Evolutionary conservation across 1,284 basidiomycete genomes (phyloP), one percentile per base, ranked within the genome.

Genomic region (Austroboletus niveus): DNA sequence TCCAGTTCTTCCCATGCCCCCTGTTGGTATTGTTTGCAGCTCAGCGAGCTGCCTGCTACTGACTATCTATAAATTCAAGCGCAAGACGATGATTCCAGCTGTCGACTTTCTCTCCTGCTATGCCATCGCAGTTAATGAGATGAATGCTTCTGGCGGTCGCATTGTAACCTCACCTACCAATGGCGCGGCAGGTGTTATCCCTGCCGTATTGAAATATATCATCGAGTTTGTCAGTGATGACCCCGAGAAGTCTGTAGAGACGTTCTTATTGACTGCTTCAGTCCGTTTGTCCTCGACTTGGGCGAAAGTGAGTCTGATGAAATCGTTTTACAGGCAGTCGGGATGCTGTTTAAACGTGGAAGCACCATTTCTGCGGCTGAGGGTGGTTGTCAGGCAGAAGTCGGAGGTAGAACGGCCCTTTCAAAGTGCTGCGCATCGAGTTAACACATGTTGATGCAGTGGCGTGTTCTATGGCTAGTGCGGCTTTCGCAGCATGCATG

Each of bases 261-360:
- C 94, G 0, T 94, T 94, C 69, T 67, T 95, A 42, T 73, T 94
- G 49, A 94, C 91, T 4, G 89, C 93, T 43, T 77, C 89, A 51
- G 88, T 88, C 60, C 50, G 81, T 75, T 48, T 41, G 11, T 30
- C 31, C 40, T 22, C 39, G 9, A 11, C 44, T 49, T 44, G 8
- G 32, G n/a, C 3, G 24, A 52, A 34, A 36, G 31, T 38, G 38
- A 15, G 12, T 27, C 36, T 60, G 45, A 49, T 39, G 20, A 43
- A 8, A 29, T 46, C 53, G n/a, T 53, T 54, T 29, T 29, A 42
- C 55, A 82, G 94, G 88, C 94, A 2, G 75, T 98, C 49, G 94
- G 94, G 5, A 98, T 98, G 96, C 75, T 98, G 17, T 98, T 96
- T 78, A 98, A 98, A 69, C 83, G 95, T 49, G 95, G 95, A 22